These are phyloP conservation scores for Trapa bicornis DNA, from an alignment of 345 rosid genomes.

Conservation along the genomic window DNA sequence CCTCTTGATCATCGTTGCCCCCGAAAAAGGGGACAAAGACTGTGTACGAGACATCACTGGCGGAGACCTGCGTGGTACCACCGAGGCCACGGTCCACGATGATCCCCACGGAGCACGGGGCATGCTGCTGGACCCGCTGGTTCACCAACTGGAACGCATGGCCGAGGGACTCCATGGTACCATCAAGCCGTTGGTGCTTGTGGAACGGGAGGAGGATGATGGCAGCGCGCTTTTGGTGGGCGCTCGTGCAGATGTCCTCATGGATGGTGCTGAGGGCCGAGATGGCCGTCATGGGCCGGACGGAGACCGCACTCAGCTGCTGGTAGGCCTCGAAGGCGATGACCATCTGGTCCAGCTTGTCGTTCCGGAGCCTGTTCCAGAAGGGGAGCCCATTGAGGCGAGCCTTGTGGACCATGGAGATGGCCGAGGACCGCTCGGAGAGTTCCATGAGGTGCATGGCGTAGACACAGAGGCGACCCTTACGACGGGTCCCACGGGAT, in stretches of 20 bases:
- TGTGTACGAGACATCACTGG: not conserved
- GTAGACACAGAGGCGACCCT: constrained; percentile 9
- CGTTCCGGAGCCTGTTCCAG: constrained; percentile 42
- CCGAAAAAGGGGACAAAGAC: constrained; percentile 19
- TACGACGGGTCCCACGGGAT: constrained; percentile 45
- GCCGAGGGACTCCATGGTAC: constrained; percentile 15
- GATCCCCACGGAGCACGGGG: constrained; percentile 32
- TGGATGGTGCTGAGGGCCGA: constrained; percentile 22
- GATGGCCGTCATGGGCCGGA: constrained; percentile 64
- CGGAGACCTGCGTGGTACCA: not conserved
- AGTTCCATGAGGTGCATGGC: constrained; percentile 65
- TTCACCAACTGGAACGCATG: constrained; percentile 13
- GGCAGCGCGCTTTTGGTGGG: constrained; percentile 17
- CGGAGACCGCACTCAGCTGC: constrained; percentile 41
- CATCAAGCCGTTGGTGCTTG: constrained; percentile 16
- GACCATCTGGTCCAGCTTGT: constrained; percentile 36
- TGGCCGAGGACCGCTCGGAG: constrained; percentile 62
- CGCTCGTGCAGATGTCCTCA: constrained; percentile 23
- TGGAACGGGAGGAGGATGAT: constrained; percentile 35
- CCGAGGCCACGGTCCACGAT: constrained; percentile 16
- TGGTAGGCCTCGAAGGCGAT: constrained; percentile 58
- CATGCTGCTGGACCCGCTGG: constrained; percentile 17
- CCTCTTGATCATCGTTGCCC: constrained; percentile 31
- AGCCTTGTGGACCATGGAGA: constrained; percentile 64
- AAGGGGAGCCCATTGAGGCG: constrained; percentile 54